Percentiles rank a stretch among this genome's conserved stretches.
Conservation (phyloP, 106 monocot genomes). For the Allium sativum region DNA sequence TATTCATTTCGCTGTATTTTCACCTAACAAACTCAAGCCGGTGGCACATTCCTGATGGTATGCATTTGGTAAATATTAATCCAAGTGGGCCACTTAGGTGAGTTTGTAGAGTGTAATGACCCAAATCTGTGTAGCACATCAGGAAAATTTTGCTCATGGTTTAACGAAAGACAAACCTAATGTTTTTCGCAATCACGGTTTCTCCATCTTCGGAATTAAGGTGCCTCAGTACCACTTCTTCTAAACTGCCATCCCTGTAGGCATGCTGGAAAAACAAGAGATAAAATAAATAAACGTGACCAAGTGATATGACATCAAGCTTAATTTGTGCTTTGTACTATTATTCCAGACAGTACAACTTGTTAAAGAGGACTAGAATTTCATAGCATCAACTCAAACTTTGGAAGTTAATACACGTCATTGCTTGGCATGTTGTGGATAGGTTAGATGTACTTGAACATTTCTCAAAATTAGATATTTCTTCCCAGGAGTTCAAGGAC, state of each 20-base stretch:
- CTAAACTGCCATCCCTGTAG: constrained; percentile 82
- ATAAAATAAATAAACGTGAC: constrained; percentile 7
- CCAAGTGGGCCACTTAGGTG: too few species aligned
- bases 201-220: constrained; percentile 86
- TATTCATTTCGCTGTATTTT: too few species aligned
- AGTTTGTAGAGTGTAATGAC: background rate
- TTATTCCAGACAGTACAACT: background rate
- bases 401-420: background rate
- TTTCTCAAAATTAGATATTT: background rate
- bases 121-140: background rate
- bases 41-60: too few species aligned
- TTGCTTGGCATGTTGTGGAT: background rate
- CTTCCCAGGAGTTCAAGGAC: too few species aligned
- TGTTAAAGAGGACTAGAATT: background rate
- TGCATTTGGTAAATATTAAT: too few species aligned
- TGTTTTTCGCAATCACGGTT: constrained; percentile 81
- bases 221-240: constrained; percentile 82
- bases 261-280: constrained; percentile 54
- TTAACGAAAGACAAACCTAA: constrained; percentile 39
- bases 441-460: background rate
- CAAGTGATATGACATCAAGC: background rate
- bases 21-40: too few species aligned
- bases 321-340: too few species aligned
- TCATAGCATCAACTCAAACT: background rate
- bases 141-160: background rate